phyloP scores from a whole-genome alignment of 2,329 filamentous ascomycete species.

The Chaetomiaceae sp. region DNA sequence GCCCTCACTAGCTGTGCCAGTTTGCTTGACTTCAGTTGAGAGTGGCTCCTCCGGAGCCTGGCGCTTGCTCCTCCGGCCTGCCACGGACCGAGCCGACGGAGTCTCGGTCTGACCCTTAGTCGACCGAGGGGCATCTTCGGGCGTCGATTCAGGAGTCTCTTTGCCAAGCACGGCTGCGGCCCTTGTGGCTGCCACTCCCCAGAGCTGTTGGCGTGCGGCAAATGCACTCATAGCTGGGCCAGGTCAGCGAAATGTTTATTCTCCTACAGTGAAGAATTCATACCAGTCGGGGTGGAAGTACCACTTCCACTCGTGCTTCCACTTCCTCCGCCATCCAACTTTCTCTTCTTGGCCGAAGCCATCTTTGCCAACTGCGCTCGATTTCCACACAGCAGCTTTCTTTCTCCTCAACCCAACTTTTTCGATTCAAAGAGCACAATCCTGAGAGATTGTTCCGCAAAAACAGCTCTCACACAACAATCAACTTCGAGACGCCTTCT shows the following conservation, averaged over 20 bases:
- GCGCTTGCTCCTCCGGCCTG: constrained; percentile 9
- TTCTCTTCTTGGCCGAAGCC: constrained; percentile 36
- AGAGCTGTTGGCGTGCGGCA: constrained; percentile 39
- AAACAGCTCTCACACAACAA: neutral
- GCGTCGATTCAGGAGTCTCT: neutral
- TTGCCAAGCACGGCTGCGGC: neutral
- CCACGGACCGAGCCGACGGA: neutral
- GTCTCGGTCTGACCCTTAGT: neutral
- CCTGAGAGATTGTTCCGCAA: neutral
- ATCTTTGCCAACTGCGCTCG: constrained; percentile 19
- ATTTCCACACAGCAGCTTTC: neutral
- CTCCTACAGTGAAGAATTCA: neutral
- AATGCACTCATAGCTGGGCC: constrained; percentile 38
- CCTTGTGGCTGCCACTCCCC: constrained; percentile 19
- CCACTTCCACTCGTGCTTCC: constrained; percentile 7
- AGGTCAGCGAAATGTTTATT: constrained; percentile 6
- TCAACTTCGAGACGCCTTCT: neutral
- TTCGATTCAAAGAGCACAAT: neutral
- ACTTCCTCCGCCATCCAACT: constrained; percentile 29
- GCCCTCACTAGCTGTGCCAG: neutral
- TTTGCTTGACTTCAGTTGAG: neutral
- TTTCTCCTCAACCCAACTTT: neutral
- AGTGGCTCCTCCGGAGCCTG: constrained; percentile 1
- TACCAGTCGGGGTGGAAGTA: constrained; percentile 20
- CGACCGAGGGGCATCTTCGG: neutral